Conservation (phyloP, 73 alveolate species). For the Tetrahymena elliotti region DNA sequence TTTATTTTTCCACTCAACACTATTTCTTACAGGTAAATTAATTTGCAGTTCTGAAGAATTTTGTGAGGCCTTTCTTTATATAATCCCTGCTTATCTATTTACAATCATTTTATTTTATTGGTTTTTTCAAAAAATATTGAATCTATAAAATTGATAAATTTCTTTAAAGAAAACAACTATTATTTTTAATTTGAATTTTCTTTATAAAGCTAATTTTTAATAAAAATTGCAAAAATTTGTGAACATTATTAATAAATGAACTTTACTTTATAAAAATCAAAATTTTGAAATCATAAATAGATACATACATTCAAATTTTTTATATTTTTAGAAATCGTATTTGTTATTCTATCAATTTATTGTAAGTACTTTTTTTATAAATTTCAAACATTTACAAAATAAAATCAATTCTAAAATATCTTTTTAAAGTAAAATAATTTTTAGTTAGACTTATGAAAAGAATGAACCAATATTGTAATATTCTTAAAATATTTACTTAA, state of each 20-base stretch:
- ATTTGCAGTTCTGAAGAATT: background rate
- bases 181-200: background rate
- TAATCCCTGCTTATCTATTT: background rate
- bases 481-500: too few species aligned
- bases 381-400: too few species aligned
- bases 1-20: background rate
- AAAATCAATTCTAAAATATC: too few species aligned
- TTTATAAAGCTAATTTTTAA: background rate
- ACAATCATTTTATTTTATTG: background rate
- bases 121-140: too few species aligned
- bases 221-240: background rate
- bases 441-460: too few species aligned
- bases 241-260: background rate
- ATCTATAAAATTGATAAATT: too few species aligned
- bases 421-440: too few species aligned
- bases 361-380: background rate
- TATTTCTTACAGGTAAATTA: background rate
- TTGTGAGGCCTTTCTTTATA: background rate
- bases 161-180: too few species aligned
- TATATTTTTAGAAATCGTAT: too few species aligned
- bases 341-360: background rate
- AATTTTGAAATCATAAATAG: background rate
- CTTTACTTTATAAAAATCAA: background rate
- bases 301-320: background rate
- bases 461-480: too few species aligned